These are phyloP conservation scores for Aspergillus sp. DNA, from an alignment of 2,329 filamentous ascomycete genomes.

Conservation along the genomic window DNA sequence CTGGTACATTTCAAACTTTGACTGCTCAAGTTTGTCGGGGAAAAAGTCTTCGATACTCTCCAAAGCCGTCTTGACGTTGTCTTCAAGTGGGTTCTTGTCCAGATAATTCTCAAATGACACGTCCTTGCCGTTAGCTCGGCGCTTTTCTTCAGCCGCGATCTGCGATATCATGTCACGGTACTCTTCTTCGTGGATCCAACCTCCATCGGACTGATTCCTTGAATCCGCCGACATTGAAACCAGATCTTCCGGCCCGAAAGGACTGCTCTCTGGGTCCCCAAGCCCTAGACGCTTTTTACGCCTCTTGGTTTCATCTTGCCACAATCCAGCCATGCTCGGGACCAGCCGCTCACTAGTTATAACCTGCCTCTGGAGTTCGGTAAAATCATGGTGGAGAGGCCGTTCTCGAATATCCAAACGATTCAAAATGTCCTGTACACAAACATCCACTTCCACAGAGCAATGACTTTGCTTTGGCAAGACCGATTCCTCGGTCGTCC, in stretches of 20 bases:
- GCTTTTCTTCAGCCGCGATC: slow-evolving; percentile 56
- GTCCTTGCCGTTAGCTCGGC: slow-evolving; percentile 34
- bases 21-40: slow-evolving; percentile 49
- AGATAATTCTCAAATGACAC: slow-evolving; percentile 60
- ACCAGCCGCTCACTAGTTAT: slow-evolving; percentile 69
- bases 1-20: slow-evolving; percentile 12
- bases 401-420: slow-evolving; percentile 64
- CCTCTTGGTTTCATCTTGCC: slow-evolving; percentile 78
- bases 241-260: slow-evolving; percentile 71
- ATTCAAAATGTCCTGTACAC: slow-evolving; percentile 80
- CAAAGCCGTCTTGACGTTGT: slow-evolving; percentile 62
- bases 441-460: slow-evolving; percentile 79
- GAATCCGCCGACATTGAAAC: slow-evolving; percentile 82
- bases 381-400: slow-evolving; percentile 77
- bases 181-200: slow-evolving; percentile 89
- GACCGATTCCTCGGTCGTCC: slow-evolving; percentile 52
- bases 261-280: slow-evolving; percentile 55
- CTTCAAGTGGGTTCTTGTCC: slow-evolving; percentile 43
- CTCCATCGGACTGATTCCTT: slow-evolving; percentile 60
- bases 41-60: slow-evolving; percentile 85
- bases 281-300: slow-evolving; percentile 64
- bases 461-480: slow-evolving; percentile 79
- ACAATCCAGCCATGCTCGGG: slow-evolving; percentile 85
- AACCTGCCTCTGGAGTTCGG: slow-evolving; percentile 58
- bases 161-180: slow-evolving; percentile 56